Conservation (phyloP, 139 green algal genomes). For the Ulvella scutata region DNA sequence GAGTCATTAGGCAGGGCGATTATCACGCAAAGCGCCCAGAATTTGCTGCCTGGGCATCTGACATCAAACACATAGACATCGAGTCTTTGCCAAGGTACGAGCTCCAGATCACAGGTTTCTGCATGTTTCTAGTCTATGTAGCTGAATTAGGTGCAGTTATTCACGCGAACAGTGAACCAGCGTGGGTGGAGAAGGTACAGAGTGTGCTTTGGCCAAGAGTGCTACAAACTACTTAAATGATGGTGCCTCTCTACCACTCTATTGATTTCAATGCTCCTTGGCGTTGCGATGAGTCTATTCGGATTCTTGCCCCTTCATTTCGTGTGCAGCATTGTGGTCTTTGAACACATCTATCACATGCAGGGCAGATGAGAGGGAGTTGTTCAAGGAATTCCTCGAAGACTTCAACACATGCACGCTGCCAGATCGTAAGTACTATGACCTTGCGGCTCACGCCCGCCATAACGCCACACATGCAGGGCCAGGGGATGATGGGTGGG, state of each 20-base stretch:
- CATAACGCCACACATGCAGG: background rate
- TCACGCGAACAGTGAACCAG: no score
- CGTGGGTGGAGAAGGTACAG: no score
- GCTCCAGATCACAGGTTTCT: background rate
- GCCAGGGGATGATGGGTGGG: constrained; percentile 23
- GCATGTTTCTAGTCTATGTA: no score
- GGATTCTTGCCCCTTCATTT: no score
- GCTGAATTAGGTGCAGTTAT: no score
- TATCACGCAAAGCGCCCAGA: constrained; percentile 43
- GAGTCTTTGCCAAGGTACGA: constrained; percentile 33
- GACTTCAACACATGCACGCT: constrained; percentile 63
- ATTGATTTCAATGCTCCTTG: no score
- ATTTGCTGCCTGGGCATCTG: constrained; percentile 66
- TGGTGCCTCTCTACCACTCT: no score
- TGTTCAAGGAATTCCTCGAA: constrained; percentile 63
- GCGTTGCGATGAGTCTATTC: no score
- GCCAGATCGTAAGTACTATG: constrained; percentile 63
- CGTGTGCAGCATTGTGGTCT: no score
- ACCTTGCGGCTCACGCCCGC: constrained; percentile 46
- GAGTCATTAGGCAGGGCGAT: constrained; percentile 57
- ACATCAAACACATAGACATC: constrained; percentile 56
- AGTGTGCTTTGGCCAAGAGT: no score
- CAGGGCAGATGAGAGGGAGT: constrained; percentile 56
- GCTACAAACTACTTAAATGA: no score
- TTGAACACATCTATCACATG: no score